phyloP scores from a whole-genome alignment of 331 rosid genomes.

The Cydonia oblonga region DNA sequence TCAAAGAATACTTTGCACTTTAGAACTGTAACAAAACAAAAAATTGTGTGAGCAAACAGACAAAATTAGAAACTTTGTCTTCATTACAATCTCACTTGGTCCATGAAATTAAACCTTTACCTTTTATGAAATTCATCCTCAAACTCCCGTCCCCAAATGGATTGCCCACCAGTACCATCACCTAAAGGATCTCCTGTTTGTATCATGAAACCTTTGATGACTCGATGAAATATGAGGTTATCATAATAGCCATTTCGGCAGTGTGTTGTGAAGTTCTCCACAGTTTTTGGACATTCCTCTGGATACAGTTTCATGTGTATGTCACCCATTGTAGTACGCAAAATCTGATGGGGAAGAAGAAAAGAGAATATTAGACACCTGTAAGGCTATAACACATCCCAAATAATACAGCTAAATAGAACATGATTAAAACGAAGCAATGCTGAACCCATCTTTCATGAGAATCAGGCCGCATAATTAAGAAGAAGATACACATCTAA shows the following conservation, averaged over 20 bases:
- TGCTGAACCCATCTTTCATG: not conserved
- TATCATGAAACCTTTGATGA: conserved; percentile 95
- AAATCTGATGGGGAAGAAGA: conserved; percentile 32
- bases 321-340: conserved; percentile 96
- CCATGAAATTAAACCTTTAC: conserved; percentile 24
- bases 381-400: not conserved
- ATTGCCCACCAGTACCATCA: conserved; percentile 97
- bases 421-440: not conserved
- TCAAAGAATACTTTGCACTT: not conserved
- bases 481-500: not conserved
- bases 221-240: conserved; percentile 87
- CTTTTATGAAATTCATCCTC: conserved; percentile 98
- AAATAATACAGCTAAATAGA: not conserved
- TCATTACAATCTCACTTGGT: not conserved
- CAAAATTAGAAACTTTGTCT: not conserved
- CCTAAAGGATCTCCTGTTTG: conserved; percentile 99
- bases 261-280: conserved; percentile 96
- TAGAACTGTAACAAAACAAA: not conserved
- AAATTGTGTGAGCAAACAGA: not conserved
- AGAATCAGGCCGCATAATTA: not conserved
- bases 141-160: conserved; percentile 98
- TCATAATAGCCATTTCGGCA: conserved; percentile 92
- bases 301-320: conserved; percentile 88
- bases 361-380: not conserved
- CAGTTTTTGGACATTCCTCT: conserved; percentile 97